These are phyloP conservation scores for Xerocomus brunneocitrinus DNA, from an alignment of 768 basidiomycete species.

Conservation along the genomic window DNA sequence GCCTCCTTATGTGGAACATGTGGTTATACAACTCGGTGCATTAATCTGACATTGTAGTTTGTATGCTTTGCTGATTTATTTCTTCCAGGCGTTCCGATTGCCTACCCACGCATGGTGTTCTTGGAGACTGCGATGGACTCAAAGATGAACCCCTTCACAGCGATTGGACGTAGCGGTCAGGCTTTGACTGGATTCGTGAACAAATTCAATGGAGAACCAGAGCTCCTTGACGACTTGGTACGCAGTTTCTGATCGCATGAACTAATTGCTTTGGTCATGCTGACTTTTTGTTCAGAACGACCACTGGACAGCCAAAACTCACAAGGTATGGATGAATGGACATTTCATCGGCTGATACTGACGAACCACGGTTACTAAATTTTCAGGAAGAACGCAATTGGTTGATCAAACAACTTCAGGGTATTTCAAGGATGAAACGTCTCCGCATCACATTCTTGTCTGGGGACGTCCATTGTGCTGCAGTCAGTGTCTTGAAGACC, in stretches of 20 bases:
- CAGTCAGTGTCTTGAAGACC: conserved; percentile 75
- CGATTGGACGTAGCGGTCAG: conserved; percentile 63
- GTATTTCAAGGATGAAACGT: conserved; percentile 55
- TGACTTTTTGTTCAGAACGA: conserved; percentile 75
- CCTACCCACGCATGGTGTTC: conserved; percentile 93
- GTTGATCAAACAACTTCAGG: conserved; percentile 77
- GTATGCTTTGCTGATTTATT: neutral
- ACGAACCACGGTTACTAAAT: neutral
- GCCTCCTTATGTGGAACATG: conserved; percentile 69
- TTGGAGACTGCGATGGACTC: conserved; percentile 73
- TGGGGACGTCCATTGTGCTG: conserved; percentile 92
- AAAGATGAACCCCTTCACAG: conserved; percentile 80
- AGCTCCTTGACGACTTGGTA: conserved; percentile 89
- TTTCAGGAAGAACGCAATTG: conserved; percentile 84
- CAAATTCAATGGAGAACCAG: conserved; percentile 89
- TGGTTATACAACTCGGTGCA: conserved; percentile 76
- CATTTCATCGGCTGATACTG: neutral
- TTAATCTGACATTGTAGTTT: neutral
- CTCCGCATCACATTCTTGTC: conserved; percentile 81
- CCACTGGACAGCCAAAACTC: conserved; percentile 82
- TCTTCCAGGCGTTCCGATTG: conserved; percentile 64
- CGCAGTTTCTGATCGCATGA: conserved; percentile 14
- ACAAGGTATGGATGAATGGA: conserved; percentile 50
- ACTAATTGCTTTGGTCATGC: conserved; percentile 22
- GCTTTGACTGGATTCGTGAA: conserved; percentile 80